Evolutionary conservation across 768 basidiomycete species (phyloP).

Genomic region (Boletus bicolor): DNA sequence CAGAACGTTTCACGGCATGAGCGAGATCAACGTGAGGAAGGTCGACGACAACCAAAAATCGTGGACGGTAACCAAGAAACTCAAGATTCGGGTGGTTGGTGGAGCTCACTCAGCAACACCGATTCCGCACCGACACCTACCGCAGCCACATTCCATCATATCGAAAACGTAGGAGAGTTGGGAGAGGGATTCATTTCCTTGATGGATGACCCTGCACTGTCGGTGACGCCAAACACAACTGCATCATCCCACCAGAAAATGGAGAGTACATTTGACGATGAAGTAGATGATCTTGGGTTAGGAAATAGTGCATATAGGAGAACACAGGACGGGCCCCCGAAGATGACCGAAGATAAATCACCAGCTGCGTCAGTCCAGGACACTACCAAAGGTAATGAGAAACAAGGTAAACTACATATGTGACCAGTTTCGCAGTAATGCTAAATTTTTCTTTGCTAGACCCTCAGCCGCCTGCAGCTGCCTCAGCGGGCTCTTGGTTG

Average conservation of each 20-base stretch:
- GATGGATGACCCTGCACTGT: conserved; percentile 62
- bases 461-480: conserved; percentile 21
- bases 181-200: conserved; percentile 75
- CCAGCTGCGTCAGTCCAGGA: conserved; percentile 17
- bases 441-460: conserved; percentile 1
- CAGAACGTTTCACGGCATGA: background rate
- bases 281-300: conserved; percentile 87
- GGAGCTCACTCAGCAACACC: conserved; percentile 49
- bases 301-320: conserved; percentile 62
- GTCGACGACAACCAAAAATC: background rate
- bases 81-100: conserved; percentile 54
- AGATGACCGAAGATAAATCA: conserved; percentile 25
- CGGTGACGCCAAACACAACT: conserved; percentile 31
- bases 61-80: conserved; percentile 33
- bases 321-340: conserved; percentile 30
- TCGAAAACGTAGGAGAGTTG: conserved; percentile 42
- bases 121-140: conserved; percentile 59
- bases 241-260: conserved; percentile 11
- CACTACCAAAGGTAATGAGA: conserved; percentile 23
- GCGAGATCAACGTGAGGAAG: conserved; percentile 7
- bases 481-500: conserved; percentile 66
- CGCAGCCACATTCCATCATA: conserved; percentile 58
- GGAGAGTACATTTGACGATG: conserved; percentile 38
- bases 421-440: background rate
- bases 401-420: conserved; percentile 28